phyloP scores from a whole-genome alignment of 1,284 basidiomycete species.

The Heterobasidion irregulare region DNA sequence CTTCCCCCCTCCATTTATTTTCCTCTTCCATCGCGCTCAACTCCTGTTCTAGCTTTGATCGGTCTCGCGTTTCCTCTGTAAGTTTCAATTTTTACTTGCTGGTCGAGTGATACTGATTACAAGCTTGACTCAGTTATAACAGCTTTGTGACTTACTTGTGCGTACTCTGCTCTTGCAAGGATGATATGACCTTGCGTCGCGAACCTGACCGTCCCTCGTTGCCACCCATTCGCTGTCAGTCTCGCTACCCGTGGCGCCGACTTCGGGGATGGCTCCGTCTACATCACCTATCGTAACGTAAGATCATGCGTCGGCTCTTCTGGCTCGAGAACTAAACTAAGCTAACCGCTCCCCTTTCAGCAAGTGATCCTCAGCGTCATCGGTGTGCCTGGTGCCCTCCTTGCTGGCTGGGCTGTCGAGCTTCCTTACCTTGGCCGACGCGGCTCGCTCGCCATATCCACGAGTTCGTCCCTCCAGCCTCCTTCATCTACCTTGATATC shows the following conservation, averaged over 20 bases:
- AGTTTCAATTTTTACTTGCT: conserved; percentile 11
- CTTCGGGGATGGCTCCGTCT: conserved; percentile 53
- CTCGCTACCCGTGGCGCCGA: conserved; percentile 50
- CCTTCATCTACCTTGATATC: neutral
- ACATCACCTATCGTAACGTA: conserved; percentile 64
- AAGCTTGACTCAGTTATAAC: conserved; percentile 34
- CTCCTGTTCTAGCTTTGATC: conserved; percentile 43
- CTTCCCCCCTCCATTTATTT: neutral
- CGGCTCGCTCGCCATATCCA: conserved; percentile 55
- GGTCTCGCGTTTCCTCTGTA: conserved; percentile 69
- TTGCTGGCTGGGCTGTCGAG: conserved; percentile 55
- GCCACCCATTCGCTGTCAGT: conserved; percentile 20
- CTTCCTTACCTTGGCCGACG: conserved; percentile 50
- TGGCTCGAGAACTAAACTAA: neutral
- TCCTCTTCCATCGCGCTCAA: neutral
- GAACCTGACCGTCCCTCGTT: neutral
- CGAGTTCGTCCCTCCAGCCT: conserved; percentile 23
- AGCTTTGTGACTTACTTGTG: conserved; percentile 58
- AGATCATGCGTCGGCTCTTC: conserved; percentile 12
- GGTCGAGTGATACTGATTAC: neutral
- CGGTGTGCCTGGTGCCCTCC: conserved; percentile 58
- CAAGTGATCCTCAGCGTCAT: conserved; percentile 63
- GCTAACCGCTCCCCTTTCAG: conserved; percentile 19
- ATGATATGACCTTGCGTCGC: neutral
- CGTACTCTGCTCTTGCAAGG: conserved; percentile 14